Evolutionary conservation across 176 grass and related monocot genomes (phyloP), one percentile per base, ranked within the genome.

Genomic region (Oropetium thomaeum): DNA sequence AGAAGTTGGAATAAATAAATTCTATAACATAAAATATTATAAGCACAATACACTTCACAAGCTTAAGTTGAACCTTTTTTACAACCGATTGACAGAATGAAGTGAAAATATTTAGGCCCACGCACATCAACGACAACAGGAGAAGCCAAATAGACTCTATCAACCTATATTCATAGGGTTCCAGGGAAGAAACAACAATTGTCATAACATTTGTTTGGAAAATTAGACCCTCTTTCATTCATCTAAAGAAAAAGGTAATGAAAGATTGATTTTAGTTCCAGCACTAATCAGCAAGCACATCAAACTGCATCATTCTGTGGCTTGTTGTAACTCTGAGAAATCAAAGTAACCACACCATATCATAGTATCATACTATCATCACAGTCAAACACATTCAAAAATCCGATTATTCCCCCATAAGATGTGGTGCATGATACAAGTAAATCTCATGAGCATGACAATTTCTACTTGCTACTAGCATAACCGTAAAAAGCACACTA

Each of bases 151-250:
- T 66, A 39, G n/a, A 31, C n/a, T 72, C 2, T n/a, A 55, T 25
- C 49, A 55, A 66, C 23, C 25, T 78, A 27, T 14, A 48, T 15
- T 41, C 1, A 28, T 39, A 78, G 1, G 1, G 17, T 20, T 19
- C 29, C 15, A 69, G 34, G 16, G 48, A 80, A 48, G 70, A 31
- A 53, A n/a, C 20, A 53, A n/a, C 20, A 67, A 37, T 22, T 45
- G 19, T 43, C n/a, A 69, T 34, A 69, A 44, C 1, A 79, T 37
- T 49, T 58, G 60, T 43, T 59, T 69, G 40, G 20, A 70, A 59
- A 48, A 15, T 44, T 49, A 71, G 33, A 33, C 78, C 12, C 23
- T 42, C 47, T 58, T 59, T 23, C 37, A 65, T 15, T 15, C 22
- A 37, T 5, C n/a, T 6, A 51, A 11, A 65, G 53, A 38, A 35